Base-by-base conservation (phyloP, 306 rosid genomes). In the Quercus suber region DNA sequence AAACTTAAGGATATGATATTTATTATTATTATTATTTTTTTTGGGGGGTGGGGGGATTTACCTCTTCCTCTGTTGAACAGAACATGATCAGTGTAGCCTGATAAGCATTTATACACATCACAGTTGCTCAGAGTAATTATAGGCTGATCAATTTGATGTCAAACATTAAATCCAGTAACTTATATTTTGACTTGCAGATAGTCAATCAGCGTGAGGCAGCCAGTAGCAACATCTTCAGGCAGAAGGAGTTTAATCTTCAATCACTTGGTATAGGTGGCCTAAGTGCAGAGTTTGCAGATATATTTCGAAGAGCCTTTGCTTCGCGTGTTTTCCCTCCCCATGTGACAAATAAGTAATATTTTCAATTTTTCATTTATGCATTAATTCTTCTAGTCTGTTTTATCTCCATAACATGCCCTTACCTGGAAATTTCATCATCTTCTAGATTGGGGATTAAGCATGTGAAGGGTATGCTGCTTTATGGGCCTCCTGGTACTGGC, bases 401-500 rank as follows among this genome's bases (percentile, higher is more conserved):
- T 71, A 65, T 72, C 37, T 25, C 19, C 82, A 45, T 79, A 74
- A 45, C 75, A 35, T 73, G 60, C 73, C 79, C 83, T 78, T 83
- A 84, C 63, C 52, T 75, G 85, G 73, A 76, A 78, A 77, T 55
- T n/a, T 33, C 87, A 78, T 87, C 78, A 82, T 74, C 77, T 85
- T 81, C 69, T 85, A 96, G 99, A 87, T 82, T 96, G 89, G 99
- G 99, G 77, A 93, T 96, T 82, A 91, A 96, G 87, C 99, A 93
- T 80, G 99, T 96, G 68, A 96, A 96, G 82, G 99, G 99, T 55
- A 96, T 93, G 98, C 89, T 95, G 79, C 96, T 95, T 75, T 88
- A 81, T 89, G 99, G 99, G 63, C 99, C 99, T 58, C 99, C 99
- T 90, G 99, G 99, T 75, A 95, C 99, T 77, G 99, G 99, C 70